Evolutionary conservation across 768 basidiomycete genomes (phyloP).

Genomic region (Mycena kentingensis): DNA sequence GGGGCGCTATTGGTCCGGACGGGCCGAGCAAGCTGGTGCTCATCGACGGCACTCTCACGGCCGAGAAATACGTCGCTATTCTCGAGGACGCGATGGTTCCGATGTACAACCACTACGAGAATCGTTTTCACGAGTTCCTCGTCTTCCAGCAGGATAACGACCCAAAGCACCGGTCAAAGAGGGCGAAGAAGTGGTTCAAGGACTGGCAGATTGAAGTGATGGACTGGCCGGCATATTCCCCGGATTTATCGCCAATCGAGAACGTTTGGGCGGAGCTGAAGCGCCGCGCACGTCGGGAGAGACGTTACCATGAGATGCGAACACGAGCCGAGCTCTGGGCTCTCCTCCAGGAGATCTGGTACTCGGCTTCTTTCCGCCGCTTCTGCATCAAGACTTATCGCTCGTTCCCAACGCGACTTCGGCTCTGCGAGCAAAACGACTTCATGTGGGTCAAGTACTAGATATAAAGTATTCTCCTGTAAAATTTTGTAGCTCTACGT

Average conservation of each 20-base stretch:
- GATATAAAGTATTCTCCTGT: not conserved
- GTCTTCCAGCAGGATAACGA: conserved; percentile 30
- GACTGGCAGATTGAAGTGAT: conserved; percentile 12
- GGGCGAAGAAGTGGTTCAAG: conserved; percentile 20
- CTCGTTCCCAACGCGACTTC: conserved; percentile 7
- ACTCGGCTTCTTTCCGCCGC: not conserved
- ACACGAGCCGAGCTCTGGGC: conserved; percentile 20
- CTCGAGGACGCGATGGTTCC: conserved; percentile 5
- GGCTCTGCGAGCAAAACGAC: not conserved
- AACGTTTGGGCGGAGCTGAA: conserved; percentile 27
- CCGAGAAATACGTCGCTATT: conserved; percentile 1
- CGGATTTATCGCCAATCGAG: conserved; percentile 31
- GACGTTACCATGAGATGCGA: not conserved
- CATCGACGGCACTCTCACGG: conserved; percentile 2
- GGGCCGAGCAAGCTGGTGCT: conserved; percentile 1
- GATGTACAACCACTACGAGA: conserved; percentile 4
- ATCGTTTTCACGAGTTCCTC: not conserved
- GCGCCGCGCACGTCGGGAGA: not conserved
- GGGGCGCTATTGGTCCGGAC: too few species aligned
- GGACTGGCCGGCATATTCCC: conserved; percentile 2
- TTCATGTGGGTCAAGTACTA: conserved; percentile 4
- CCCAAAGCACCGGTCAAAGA: conserved; percentile 27
- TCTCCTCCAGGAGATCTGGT: conserved; percentile 4
- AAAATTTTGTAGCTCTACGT: not conserved
- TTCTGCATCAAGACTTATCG: conserved; percentile 1